Conservation (phyloP, 2,329 filamentous ascomycete species). For the Paracoccidioides lutzii region DNA sequence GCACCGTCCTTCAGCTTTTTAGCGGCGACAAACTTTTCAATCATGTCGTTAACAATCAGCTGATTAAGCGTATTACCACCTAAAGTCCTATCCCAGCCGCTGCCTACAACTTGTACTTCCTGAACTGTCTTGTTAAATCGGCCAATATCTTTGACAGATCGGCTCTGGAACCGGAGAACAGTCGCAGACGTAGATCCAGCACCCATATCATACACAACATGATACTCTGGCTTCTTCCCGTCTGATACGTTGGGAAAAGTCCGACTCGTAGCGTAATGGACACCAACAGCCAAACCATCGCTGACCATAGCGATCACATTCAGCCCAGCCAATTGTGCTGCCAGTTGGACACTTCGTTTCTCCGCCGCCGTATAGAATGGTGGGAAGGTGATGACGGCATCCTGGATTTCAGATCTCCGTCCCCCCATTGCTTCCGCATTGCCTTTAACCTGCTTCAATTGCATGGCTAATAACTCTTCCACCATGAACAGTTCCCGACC, state of each 20-base stretch:
- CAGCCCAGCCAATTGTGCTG: slow-evolving; percentile 76
- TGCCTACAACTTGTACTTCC: slow-evolving; percentile 78
- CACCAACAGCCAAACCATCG: slow-evolving; percentile 79
- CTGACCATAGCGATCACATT: slow-evolving; percentile 74
- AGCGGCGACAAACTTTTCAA: slow-evolving; percentile 62
- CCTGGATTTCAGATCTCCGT: slow-evolving; percentile 57
- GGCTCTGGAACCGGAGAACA: slow-evolving; percentile 77
- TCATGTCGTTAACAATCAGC: slow-evolving; percentile 79
- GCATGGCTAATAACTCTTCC: slow-evolving; percentile 92
- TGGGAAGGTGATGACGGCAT: slow-evolving; percentile 79
- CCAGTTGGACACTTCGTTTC: slow-evolving; percentile 70
- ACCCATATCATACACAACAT: slow-evolving; percentile 96
- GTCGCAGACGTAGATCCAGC: slow-evolving; percentile 88
- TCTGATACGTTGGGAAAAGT: slow-evolving; percentile 77
- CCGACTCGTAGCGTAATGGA: slow-evolving; percentile 88
- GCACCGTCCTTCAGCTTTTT: slow-evolving; percentile 37
- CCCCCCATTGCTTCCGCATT: slow-evolving; percentile 80
- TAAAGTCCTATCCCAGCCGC: slow-evolving; percentile 77
- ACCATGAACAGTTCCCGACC: slow-evolving; percentile 54
- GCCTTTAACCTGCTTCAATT: slow-evolving; percentile 77
- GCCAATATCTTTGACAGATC: slow-evolving; percentile 77
- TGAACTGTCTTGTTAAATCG: slow-evolving; percentile 95
- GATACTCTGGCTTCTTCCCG: slow-evolving; percentile 75
- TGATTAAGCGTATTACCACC: slow-evolving; percentile 84
- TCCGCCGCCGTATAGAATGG: slow-evolving; percentile 84